These are phyloP conservation scores for Phialocephala subalpina DNA, from an alignment of 2,329 filamentous ascomycete genomes.

Conservation along the genomic window DNA sequence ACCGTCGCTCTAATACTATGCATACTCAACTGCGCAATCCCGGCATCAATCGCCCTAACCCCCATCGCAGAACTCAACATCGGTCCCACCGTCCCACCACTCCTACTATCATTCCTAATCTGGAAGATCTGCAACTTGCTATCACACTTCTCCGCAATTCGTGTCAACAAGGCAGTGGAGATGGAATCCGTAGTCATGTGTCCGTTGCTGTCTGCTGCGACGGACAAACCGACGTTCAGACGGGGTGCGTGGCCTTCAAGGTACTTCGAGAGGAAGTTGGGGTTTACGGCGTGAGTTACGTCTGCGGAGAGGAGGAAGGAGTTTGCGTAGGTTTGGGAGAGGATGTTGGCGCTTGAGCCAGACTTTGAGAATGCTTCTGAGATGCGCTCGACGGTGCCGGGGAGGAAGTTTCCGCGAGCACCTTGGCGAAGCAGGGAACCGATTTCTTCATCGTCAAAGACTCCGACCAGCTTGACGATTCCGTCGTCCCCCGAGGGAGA, in stretches of 20 bases:
- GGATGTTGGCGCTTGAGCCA: constrained; percentile 61
- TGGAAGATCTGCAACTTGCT: constrained; percentile 86
- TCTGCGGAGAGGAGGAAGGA: constrained; percentile 94
- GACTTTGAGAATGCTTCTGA: constrained; percentile 69
- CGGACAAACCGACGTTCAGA: constrained; percentile 85
- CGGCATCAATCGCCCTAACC: constrained; percentile 84
- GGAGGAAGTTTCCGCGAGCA: constrained; percentile 88
- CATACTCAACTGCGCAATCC: constrained; percentile 93
- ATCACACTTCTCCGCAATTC: constrained; percentile 77
- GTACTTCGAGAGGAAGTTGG: constrained; percentile 88
- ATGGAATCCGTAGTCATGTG: constrained; percentile 96
- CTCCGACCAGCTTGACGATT: constrained; percentile 88
- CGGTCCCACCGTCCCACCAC: constrained; percentile 94
- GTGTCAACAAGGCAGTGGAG: constrained; percentile 80
- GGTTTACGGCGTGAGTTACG: constrained; percentile 92
- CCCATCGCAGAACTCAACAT: constrained; percentile 85
- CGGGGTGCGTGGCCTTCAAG: constrained; percentile 85
- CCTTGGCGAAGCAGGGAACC: constrained; percentile 91
- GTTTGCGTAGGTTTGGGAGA: constrained; percentile 87
- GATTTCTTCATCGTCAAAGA: constrained; percentile 98
- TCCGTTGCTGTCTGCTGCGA: constrained; percentile 86
- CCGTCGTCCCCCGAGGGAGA: constrained; percentile 65
- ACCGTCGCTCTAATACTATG: constrained; percentile 91
- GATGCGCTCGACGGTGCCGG: constrained; percentile 80
- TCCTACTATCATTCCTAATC: constrained; percentile 90